Evolutionary conservation across 2,329 filamentous ascomycete species (phyloP).

Genomic region (Drechslerella dactyloides): DNA sequence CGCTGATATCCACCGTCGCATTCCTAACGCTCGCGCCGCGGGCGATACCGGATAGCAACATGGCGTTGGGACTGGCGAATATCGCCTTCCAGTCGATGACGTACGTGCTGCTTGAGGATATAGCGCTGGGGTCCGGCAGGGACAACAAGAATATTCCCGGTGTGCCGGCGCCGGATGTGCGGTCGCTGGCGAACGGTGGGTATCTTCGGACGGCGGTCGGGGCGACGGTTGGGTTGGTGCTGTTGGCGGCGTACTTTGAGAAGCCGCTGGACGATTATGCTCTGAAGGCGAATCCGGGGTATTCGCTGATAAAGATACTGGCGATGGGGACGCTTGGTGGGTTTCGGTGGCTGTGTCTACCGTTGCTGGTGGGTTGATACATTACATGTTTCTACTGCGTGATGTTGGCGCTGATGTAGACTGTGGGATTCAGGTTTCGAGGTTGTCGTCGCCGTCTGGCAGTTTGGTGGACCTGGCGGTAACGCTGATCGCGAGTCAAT

Average conservation of each 20-base stretch:
- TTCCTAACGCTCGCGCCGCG: slow-evolving; percentile 37
- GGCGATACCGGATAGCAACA: slow-evolving; percentile 27
- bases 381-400: background rate
- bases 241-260: slow-evolving; percentile 41
- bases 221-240: slow-evolving; percentile 22
- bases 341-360: slow-evolving; percentile 38
- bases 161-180: slow-evolving; percentile 26
- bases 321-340: slow-evolving; percentile 44
- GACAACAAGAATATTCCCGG: slow-evolving; percentile 32
- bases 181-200: slow-evolving; percentile 33
- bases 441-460: slow-evolving; percentile 39
- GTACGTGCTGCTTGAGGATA: slow-evolving; percentile 46
- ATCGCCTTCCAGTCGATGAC: slow-evolving; percentile 39
- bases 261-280: slow-evolving; percentile 31
- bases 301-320: slow-evolving; percentile 25
- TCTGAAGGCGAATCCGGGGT: slow-evolving; percentile 21
- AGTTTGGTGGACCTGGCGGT: slow-evolving; percentile 38
- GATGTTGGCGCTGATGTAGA: background rate
- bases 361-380: slow-evolving; percentile 31
- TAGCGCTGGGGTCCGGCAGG: slow-evolving; percentile 32
- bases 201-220: slow-evolving; percentile 31
- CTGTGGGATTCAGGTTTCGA: slow-evolving; percentile 20
- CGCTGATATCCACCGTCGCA: slow-evolving; percentile 26
- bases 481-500: slow-evolving; percentile 36
- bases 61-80: slow-evolving; percentile 34